Evolutionary conservation across 2,329 filamentous ascomycete species (phyloP), one percentile per base, ranked within the genome.

Genomic region (Monosporascus sp.): DNA sequence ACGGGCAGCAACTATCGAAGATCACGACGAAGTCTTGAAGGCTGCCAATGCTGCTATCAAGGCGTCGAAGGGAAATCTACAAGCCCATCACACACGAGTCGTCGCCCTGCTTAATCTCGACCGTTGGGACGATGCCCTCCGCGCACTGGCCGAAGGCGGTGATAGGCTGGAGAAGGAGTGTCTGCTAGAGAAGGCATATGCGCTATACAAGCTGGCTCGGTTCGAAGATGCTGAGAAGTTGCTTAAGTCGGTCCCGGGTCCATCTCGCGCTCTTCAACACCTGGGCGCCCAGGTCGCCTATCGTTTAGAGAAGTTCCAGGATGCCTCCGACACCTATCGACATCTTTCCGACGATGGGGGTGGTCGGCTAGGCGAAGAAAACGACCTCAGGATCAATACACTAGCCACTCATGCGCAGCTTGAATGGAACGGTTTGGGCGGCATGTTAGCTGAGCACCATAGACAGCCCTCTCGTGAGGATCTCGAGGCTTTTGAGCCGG

Each of bases 81-180:
- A 81, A 41, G 85, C 86, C 50, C 84, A 87, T 38, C 85, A 87
- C 67, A 86, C 84, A 37, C 85, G 87, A 55, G 79, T 87, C 15
- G 80, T 93, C 45, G 88, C 89, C 22, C 79, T 94, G 20, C 77
- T 94, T 58, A 90, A 91, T 68, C 82, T 94, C 61, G 90, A 94
- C 70, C 87, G 89, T 54, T 94, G 87, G 69, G 82, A 88, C 53
- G 89, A 94, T 68, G 88, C 88, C 46, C 74, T 90, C 47, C 82
- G 83, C 54, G 79, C 83, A 52, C 79, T 93, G 54, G 80, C 84
- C 55, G 81, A 84, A 37, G 83, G 77, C 18, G 83, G 84, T 48
- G 75, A 80, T 53, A 75, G 73, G 58, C 72, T 92, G 53, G 81
- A 85, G 65, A 73, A 80, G 39, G 71, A 72, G 53, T 89, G 85